Percentiles rank a stretch among this genome's conserved stretches.
phyloP scores from a whole-genome alignment of 805 yeast genomes.

The Pichia rugopelliculosa region DNA sequence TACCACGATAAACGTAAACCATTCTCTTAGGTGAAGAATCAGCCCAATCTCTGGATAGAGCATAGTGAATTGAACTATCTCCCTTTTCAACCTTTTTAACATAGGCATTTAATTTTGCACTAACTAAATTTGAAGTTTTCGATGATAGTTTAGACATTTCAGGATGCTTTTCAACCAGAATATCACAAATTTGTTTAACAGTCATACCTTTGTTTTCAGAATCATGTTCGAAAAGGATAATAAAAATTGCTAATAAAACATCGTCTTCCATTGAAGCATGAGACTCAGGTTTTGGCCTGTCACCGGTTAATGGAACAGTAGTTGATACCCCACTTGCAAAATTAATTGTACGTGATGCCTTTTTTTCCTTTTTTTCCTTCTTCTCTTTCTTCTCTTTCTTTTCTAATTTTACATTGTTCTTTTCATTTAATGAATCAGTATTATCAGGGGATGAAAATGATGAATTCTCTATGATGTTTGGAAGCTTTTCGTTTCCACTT shows the following conservation, averaged over 20 bases:
- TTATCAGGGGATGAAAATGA: conserved; percentile 36
- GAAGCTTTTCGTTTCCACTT: conserved; percentile 17
- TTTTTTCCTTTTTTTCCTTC: conserved; percentile 24
- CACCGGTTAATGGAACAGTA: conserved; percentile 74
- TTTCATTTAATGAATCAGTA: conserved; percentile 21
- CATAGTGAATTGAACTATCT: conserved; percentile 62
- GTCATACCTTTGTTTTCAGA: conserved; percentile 73
- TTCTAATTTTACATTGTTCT: conserved; percentile 7
- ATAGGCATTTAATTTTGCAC: conserved; percentile 78
- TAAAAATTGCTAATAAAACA: conserved; percentile 68
- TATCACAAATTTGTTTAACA: conserved; percentile 81
- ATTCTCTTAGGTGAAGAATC: conserved; percentile 83
- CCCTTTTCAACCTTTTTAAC: conserved; percentile 79
- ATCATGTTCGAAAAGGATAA: conserved; percentile 63
- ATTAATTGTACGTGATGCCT: conserved; percentile 35
- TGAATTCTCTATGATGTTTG: conserved; percentile 24
- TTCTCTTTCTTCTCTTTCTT: conserved; percentile 20
- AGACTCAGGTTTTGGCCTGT: conserved; percentile 62
- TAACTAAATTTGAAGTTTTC: conserved; percentile 71
- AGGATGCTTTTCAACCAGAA: conserved; percentile 65
- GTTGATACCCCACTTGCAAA: conserved; percentile 70
- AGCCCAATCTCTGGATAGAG: conserved; percentile 83
- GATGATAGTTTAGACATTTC: conserved; percentile 78
- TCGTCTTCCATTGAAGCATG: conserved; percentile 62
- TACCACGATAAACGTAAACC: conserved; percentile 81